Evolutionary conservation across 345 rosid species (phyloP), one percentile per base, ranked within the genome.

Genomic region (Bruguiera sexangula): DNA sequence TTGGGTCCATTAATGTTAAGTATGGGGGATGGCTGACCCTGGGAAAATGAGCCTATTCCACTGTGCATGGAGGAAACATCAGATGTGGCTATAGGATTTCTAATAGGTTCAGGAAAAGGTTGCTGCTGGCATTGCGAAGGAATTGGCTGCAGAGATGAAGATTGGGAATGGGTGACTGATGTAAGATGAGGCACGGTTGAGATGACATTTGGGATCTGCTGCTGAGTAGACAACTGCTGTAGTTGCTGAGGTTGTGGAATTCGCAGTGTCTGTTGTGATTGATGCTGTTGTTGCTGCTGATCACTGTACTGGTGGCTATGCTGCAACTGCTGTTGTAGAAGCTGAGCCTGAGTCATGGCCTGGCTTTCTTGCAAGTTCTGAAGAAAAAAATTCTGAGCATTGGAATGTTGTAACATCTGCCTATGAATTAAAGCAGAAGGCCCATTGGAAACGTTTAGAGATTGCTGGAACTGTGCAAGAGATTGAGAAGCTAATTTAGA

Each of bases 361-460:
- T 72, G 75, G 65, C 69, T 81, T 60, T 71, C 82, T 48, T 73
- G 82, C 52, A 68, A 67, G 63, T 66, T 67, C 36, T 60, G 74
- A 24, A 77, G 69, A 69, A 76, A 68, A 55, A 72, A 66, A 57
- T 36, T 73, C 65, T 82, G 85, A 30, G 68, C 59, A 48, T 75
- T 77, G 20, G 80, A 73, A 63, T 71, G 80, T 51, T 76, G 82
- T 34, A 76, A 62, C 69, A 73, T 69, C 81, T 79, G 85, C 74
- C 79, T 76, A 54, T 70, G 81, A 60, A 77, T 61, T 67, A 76
- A 53, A 75, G 79, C 50, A 57, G 75, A 65, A 34, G 81, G 52
- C 53, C 75, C 75, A 27, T 34, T 70, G 22, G 77, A 18, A 19
- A 50, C 46, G 52, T 50, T 76, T 50, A 70, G 79, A 24, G 82